These are phyloP conservation scores for Caryocar brasiliense DNA, from an alignment of 441 rosid species.

Conservation along the genomic window DNA sequence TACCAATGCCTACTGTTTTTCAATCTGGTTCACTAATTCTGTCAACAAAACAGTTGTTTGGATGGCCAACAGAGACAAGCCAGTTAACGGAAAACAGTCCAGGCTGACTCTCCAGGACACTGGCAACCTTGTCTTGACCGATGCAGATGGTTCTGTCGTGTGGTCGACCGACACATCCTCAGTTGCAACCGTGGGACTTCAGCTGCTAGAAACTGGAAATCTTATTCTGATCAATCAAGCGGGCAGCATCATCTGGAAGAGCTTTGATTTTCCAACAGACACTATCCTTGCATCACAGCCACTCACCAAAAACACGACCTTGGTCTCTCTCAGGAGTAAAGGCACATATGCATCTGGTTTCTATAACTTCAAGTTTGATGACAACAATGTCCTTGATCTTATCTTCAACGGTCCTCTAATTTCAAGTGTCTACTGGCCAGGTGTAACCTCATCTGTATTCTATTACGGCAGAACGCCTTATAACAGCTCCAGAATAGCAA, in stretches of 20 bases:
- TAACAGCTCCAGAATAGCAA: constrained; percentile 27
- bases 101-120: constrained; percentile 1
- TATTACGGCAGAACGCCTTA: constrained; percentile 20
- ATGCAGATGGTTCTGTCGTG: constrained; percentile 8
- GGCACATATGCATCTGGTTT: constrained; percentile 24
- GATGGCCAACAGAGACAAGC: constrained; percentile 25
- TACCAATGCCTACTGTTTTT: constrained; percentile 12
- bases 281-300: constrained; percentile 37
- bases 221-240: constrained; percentile 18
- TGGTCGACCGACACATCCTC: constrained; percentile 16
- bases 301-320: constrained; percentile 19
- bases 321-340: constrained; percentile 19
- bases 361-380: constrained; percentile 25
- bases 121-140: constrained; percentile 17
- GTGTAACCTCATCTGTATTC: neutral
- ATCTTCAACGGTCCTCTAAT: constrained; percentile 32
- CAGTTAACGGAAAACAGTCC: constrained; percentile 17
- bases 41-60: constrained; percentile 17
- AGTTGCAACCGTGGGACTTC: neutral
- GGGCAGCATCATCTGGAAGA: constrained; percentile 29
- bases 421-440: constrained; percentile 43
- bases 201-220: constrained; percentile 32
- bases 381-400: constrained; percentile 30
- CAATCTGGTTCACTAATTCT: constrained; percentile 22
- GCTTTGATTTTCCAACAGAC: constrained; percentile 40